Percentiles rank a stretch among this genome's conserved stretches.
These are phyloP conservation scores for Simplicillium aogashimaense DNA, from an alignment of 2,329 filamentous ascomycete genomes.

Conservation along the genomic window DNA sequence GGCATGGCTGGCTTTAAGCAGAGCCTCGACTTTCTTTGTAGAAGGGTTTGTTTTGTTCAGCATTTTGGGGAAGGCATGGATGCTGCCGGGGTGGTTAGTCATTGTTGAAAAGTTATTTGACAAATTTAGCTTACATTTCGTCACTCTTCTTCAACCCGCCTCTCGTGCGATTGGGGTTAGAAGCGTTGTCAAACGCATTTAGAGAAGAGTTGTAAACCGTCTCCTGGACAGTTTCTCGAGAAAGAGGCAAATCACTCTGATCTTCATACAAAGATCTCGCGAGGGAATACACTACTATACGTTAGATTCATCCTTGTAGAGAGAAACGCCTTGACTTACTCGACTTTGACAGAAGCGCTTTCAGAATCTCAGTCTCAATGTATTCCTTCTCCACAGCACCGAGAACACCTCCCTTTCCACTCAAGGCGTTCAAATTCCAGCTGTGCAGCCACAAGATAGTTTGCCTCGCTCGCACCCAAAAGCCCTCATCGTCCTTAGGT, in stretches of 20 bases:
- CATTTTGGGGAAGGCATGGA: conserved; percentile 52
- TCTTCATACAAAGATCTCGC: conserved; percentile 53
- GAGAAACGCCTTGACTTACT: conserved; percentile 34
- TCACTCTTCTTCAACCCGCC: conserved; percentile 70
- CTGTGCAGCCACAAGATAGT: conserved; percentile 64
- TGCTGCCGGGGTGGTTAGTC: conserved; percentile 28
- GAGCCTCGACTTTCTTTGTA: conserved; percentile 45
- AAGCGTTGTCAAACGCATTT: conserved; percentile 69
- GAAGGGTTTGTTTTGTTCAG: conserved; percentile 42
- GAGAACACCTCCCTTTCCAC: conserved; percentile 47
- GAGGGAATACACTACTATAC: conserved; percentile 45
- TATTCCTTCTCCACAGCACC: conserved; percentile 49
- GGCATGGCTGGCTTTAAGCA: conserved; percentile 64
- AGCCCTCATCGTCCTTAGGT: conserved; percentile 50
- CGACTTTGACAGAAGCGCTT: conserved; percentile 50
- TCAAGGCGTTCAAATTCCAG: conserved; percentile 47
- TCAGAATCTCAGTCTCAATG: conserved; percentile 64
- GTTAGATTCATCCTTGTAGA: neutral
- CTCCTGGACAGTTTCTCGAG: conserved; percentile 41
- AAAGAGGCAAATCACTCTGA: conserved; percentile 36
- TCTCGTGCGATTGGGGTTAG: conserved; percentile 67
- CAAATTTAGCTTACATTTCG: conserved; percentile 49
- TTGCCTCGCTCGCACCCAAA: conserved; percentile 51
- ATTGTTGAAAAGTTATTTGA: neutral
- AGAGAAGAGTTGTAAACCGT: conserved; percentile 55